Percentiles rank a stretch among this genome's conserved stretches.
Conservation (phyloP, 163 green algal species). For the Scenedesmus sp. region DNA sequence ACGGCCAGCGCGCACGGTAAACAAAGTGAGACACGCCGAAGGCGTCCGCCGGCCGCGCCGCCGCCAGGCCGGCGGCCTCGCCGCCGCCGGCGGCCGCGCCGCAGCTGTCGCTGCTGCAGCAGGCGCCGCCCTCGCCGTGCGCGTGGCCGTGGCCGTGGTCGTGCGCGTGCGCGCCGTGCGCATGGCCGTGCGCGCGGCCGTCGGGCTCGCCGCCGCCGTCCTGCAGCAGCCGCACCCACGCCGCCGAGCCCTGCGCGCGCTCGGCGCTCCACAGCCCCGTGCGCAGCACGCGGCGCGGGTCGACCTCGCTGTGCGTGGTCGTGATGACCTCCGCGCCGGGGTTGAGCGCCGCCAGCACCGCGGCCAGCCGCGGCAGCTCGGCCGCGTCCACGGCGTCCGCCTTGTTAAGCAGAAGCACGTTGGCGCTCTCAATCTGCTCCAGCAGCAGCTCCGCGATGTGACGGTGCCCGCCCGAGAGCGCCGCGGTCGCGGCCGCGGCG, state of each 20-base stretch:
- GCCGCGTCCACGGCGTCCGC: slow-evolving; percentile 18
- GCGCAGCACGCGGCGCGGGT: slow-evolving; percentile 14
- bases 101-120: slow-evolving; percentile 7
- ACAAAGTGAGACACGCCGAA: slow-evolving; percentile 81
- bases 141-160: not conserved
- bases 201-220: not conserved
- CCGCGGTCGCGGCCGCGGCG: not conserved
- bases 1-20: slow-evolving; percentile 71
- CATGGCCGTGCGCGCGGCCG: slow-evolving; percentile 7
- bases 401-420: slow-evolving; percentile 58
- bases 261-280: slow-evolving; percentile 55
- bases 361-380: slow-evolving; percentile 25
- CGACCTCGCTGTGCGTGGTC: slow-evolving; percentile 27
- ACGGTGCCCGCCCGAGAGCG: slow-evolving; percentile 17
- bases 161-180: not conserved
- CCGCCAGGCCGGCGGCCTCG: not conserved
- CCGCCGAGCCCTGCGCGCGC: slow-evolving; percentile 60
- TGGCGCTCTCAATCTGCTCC: slow-evolving; percentile 49
- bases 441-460: slow-evolving; percentile 48
- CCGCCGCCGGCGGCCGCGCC: slow-evolving; percentile 10
- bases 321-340: slow-evolving; percentile 32
- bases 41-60: not conserved
- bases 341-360: slow-evolving; percentile 43
- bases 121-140: not conserved
- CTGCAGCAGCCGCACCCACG: slow-evolving; percentile 71